phyloP scores from a whole-genome alignment of 2,329 filamentous ascomycete genomes.

The Fusarium nodosum region DNA sequence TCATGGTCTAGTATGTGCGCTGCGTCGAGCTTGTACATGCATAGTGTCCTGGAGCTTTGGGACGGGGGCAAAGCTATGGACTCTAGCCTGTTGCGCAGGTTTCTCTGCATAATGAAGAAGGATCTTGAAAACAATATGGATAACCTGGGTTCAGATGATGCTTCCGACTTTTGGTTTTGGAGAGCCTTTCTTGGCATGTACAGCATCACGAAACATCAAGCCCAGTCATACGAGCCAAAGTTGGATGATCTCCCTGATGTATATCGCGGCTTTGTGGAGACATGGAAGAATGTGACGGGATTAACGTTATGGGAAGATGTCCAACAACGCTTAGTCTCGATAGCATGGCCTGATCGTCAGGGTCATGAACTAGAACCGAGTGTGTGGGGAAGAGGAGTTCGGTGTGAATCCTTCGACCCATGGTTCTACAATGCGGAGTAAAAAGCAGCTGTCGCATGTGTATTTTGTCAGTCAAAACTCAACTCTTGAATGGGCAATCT shows the following conservation, averaged over 20 bases:
- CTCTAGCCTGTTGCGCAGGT: constrained; percentile 5
- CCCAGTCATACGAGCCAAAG: rapidly evolving
- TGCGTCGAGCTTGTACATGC: constrained; percentile 34
- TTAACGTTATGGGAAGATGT: constrained; percentile 18
- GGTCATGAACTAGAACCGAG: not conserved
- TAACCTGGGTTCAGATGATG: rapidly evolving
- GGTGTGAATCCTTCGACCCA: no score
- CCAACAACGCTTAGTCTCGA: not conserved
- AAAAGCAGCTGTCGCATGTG: not conserved
- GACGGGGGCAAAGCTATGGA: constrained; percentile 18
- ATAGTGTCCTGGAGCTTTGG: constrained; percentile 40
- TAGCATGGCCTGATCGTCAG: constrained; percentile 24
- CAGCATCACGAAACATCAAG: constrained; percentile 24
- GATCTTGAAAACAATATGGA: constrained; percentile 11
- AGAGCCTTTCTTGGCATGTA: constrained; percentile 34
- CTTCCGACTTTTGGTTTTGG: constrained; percentile 41
- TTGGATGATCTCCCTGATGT: not conserved
- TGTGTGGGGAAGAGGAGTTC: constrained; percentile 17
- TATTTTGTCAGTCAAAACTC: not conserved
- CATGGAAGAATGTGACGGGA: constrained; percentile 11
- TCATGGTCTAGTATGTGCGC: constrained; percentile 41
- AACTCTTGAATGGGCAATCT: not conserved
- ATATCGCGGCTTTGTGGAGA: constrained; percentile 10
- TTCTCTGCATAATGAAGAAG: constrained; percentile 18
- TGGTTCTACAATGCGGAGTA: not conserved